A percentile compares a stretch with the other conserved stretches of the same genome.
These are phyloP conservation scores for Pholiota molesta DNA, from an alignment of 768 basidiomycete species.

Conservation along the genomic window DNA sequence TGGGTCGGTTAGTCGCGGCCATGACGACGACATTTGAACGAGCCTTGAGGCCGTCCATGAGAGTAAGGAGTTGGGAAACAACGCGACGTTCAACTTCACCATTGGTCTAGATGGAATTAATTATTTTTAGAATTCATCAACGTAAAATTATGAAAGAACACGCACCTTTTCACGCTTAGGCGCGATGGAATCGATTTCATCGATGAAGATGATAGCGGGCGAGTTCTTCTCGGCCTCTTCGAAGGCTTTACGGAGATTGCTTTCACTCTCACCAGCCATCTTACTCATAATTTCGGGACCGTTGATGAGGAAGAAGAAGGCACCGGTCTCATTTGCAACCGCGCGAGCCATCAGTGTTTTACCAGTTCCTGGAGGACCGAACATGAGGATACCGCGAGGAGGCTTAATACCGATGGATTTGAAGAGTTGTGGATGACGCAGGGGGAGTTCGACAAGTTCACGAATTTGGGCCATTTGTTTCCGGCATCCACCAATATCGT, in stretches of 20 bases:
- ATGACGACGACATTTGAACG: conserved; percentile 99
- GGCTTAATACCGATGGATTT: conserved; percentile 99
- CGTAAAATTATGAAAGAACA: conserved; percentile 32
- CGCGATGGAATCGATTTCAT: conserved; percentile 99
- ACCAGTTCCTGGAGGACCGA: conserved; percentile 97
- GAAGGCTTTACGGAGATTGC: conserved; percentile 96
- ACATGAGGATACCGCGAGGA: conserved; percentile 98
- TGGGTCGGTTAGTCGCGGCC: conserved; percentile 98
- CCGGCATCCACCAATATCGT: conserved; percentile 98
- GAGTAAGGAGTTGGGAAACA: conserved; percentile 95
- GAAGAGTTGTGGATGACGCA: conserved; percentile 98
- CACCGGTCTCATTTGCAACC: conserved; percentile 99
- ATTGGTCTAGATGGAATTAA: conserved; percentile 68
- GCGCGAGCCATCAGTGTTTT: conserved; percentile 99
- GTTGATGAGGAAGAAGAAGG: conserved; percentile 99
- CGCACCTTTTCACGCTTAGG: conserved; percentile 98
- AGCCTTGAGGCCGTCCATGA: conserved; percentile 99
- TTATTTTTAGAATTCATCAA: background rate
- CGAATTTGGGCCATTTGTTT: conserved; percentile 99
- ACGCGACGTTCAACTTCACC: conserved; percentile 99
- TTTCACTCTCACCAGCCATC: conserved; percentile 99
- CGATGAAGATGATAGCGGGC: conserved; percentile 99
- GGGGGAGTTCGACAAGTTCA: conserved; percentile 96
- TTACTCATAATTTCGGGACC: conserved; percentile 99
- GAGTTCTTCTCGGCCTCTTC: conserved; percentile 99